Evolutionary conservation across 441 rosid genomes (phyloP).

Genomic region (Daphne laureola): DNA sequence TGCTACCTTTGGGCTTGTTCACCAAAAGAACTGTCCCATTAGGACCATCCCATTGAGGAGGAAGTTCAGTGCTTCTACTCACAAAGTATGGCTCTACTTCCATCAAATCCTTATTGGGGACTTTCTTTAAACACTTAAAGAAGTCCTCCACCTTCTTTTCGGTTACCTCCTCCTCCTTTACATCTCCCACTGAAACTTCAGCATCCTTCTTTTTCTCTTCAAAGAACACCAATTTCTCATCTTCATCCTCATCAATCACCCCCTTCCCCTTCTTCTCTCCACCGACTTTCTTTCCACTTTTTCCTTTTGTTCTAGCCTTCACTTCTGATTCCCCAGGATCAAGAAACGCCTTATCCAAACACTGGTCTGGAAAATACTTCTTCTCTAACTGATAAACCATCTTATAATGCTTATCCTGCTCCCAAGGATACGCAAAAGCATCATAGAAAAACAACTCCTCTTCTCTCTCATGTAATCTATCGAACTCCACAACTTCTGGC

Average conservation of each 20-base stretch:
- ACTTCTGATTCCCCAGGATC: conserved; percentile 47
- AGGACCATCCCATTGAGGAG: conserved; percentile 85
- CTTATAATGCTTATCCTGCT: conserved; percentile 91
- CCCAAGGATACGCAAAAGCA: conserved; percentile 89
- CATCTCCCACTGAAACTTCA: conserved; percentile 15
- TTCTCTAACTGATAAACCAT: conserved; percentile 95
- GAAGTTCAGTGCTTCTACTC: conserved; percentile 73
- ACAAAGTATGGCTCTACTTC: conserved; percentile 69
- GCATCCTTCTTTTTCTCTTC: conserved; percentile 32
- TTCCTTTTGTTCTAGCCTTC: conserved; percentile 23
- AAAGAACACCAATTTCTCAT: conserved; percentile 49
- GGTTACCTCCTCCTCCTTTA: conserved; percentile 32
- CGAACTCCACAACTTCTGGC: conserved; percentile 72
- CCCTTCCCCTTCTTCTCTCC: conserved; percentile 21
- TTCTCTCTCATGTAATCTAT: conserved; percentile 80
- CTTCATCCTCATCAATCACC: conserved; percentile 25
- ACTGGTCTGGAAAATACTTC: conserved; percentile 87
- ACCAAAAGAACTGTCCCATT: conserved; percentile 78
- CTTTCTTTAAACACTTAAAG: conserved; percentile 80
- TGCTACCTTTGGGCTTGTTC: conserved; percentile 86
- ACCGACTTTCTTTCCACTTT: conserved; percentile 22
- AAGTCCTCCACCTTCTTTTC: conserved; percentile 87
- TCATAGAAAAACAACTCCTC: conserved; percentile 84
- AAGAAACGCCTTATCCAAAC: conserved; percentile 82
- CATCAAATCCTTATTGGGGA: conserved; percentile 41